These are phyloP conservation scores for Alternaria brassicicola DNA, from an alignment of 2,329 filamentous ascomycete species.

Conservation along the genomic window DNA sequence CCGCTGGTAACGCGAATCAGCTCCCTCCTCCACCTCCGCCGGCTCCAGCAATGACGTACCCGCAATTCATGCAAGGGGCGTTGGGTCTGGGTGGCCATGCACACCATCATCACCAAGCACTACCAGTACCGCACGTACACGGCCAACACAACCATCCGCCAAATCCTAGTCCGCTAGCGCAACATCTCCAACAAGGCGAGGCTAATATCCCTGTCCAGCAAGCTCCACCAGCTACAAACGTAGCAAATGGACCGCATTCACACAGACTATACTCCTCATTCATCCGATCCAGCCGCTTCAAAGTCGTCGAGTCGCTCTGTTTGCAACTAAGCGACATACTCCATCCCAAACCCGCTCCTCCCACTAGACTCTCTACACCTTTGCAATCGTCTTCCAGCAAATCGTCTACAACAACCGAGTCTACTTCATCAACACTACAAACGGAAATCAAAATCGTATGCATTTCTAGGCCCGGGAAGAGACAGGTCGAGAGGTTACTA, in stretches of 20 bases:
- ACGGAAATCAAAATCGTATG: constrained; percentile 46
- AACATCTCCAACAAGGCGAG: constrained; percentile 13
- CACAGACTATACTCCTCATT: constrained; percentile 36
- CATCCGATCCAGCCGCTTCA: constrained; percentile 46
- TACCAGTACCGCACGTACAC: constrained; percentile 15
- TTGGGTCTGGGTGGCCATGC: constrained; percentile 2
- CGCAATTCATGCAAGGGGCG: constrained; percentile 28
- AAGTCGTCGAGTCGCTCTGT: constrained; percentile 44
- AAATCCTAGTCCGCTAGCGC: constrained; percentile 21
- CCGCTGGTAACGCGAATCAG: constrained; percentile 6
- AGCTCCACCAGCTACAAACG: not conserved
- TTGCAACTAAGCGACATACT: constrained; percentile 37
- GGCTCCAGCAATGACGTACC: constrained; percentile 28
- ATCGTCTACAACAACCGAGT: not conserved
- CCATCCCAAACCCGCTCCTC: constrained; percentile 4
- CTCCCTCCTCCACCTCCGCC: constrained; percentile 24
- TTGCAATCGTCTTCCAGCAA: not conserved
- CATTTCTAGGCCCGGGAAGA: constrained; percentile 42
- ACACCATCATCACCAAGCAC: constrained; percentile 4
- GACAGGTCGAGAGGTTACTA: constrained; percentile 55
- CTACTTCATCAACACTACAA: not conserved
- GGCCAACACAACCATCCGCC: constrained; percentile 15
- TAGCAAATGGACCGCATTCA: not conserved
- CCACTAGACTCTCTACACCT: no score
- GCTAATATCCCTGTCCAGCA: not conserved